A percentile compares a stretch with the other conserved stretches of the same genome.
Evolutionary conservation across 768 basidiomycete species (phyloP).

Genomic region (Collybia sp.): DNA sequence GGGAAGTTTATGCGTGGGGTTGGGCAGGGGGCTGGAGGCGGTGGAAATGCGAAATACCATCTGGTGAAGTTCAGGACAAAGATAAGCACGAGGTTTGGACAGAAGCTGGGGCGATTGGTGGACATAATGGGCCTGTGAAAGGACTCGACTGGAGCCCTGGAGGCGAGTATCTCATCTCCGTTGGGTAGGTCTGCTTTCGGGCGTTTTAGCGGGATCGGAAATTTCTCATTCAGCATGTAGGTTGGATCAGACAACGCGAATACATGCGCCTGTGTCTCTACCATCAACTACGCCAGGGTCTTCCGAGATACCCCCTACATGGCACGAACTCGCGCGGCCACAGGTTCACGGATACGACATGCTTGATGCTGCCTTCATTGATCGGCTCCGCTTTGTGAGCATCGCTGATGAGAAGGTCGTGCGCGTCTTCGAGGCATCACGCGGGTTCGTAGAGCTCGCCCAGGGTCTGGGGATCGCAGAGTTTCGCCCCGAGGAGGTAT

Average conservation of each 20-base stretch:
- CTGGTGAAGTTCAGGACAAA: constrained; percentile 6
- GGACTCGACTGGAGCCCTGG: constrained; percentile 83
- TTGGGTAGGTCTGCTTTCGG: constrained; percentile 50
- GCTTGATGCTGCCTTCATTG: constrained; percentile 72
- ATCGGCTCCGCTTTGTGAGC: constrained; percentile 76
- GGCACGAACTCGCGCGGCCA: constrained; percentile 90
- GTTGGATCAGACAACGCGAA: constrained; percentile 86
- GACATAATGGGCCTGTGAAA: constrained; percentile 78
- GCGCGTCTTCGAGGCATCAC: constrained; percentile 89
- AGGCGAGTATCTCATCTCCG: constrained; percentile 83
- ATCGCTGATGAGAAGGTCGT: constrained; percentile 96
- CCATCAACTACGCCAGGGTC: constrained; percentile 5
- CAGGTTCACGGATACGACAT: constrained; percentile 98
- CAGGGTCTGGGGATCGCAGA: constrained; percentile 43
- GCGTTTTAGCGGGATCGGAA: neutral
- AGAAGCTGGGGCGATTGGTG: constrained; percentile 76
- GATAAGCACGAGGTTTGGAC: constrained; percentile 52
- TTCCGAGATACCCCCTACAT: constrained; percentile 18
- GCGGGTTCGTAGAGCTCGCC: constrained; percentile 67
- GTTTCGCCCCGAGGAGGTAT: constrained; percentile 49
- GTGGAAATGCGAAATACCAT: constrained; percentile 48
- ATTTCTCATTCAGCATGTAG: constrained; percentile 32
- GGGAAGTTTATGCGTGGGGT: constrained; percentile 77
- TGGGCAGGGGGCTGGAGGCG: constrained; percentile 95
- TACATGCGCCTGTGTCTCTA: constrained; percentile 60